Evolutionary conservation across 352 stramenopile genomes (phyloP), one percentile per base, ranked within the genome.

Genomic region (Phytopythium mirpurense): DNA sequence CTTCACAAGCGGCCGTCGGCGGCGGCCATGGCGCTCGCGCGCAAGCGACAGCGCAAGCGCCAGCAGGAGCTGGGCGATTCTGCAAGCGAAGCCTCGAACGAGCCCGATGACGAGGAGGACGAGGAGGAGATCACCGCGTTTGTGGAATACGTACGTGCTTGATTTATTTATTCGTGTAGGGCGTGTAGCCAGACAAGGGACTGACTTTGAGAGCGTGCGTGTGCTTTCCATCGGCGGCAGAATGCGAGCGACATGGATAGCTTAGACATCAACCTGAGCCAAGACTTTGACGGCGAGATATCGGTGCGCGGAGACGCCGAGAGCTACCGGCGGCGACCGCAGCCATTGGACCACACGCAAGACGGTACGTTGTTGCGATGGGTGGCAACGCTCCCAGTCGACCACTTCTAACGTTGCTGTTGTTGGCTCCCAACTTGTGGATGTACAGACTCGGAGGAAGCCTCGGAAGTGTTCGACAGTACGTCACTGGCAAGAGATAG

Each of bases 391-490:
- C n/a, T 15, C 9, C 15, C 5, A 6, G 5, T 16, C n/a, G 36
- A 32, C 5, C 29, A 32, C 5, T 10, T 10, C 29, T 32, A 9
- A 32, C 29, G 5, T 9, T 32, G 29, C 29, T 5, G 9, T 9
- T 9, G 29, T 32, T 5, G 29, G 9, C 9, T 32, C 29, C 9
- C 29, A 9, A 32, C 29, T 9, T 21, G 35, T 32, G 45, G 38
- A 47, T 8, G 24, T 34, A n/a, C 31, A 86, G 74, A 65, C 41
- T 69, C 68, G 26, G 75, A 87, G 41, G 76, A 87, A 70, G 60
- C 66, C 32, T 87, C 76, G 26, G 72, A 87, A 59, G 68, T 79
- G 71, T 87, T 84, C 80, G 75, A 84, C 58, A 77, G 76, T 87
- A 48, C 51, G 75, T 74, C 24, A 5, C 18, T 11, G 14, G 10